These are phyloP conservation scores for Trichoderma afroharzianum DNA, from an alignment of 2,329 filamentous ascomycete genomes.

Conservation along the genomic window DNA sequence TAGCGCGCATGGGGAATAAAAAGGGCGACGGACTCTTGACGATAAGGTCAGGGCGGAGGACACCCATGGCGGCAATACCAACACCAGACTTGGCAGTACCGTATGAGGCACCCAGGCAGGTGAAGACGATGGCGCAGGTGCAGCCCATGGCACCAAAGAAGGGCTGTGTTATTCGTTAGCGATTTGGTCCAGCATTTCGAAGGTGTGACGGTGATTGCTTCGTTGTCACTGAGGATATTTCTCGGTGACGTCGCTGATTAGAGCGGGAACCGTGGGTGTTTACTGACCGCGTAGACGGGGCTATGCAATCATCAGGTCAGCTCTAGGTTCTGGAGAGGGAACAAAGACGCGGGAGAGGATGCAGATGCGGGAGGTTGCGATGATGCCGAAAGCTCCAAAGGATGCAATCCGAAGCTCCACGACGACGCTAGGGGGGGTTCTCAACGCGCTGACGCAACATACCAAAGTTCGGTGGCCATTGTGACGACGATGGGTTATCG, in stretches of 20 bases:
- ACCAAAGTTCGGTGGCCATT: conserved; percentile 21
- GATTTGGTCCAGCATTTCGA: background rate
- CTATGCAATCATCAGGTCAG: conserved; percentile 13
- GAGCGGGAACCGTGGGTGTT: background rate
- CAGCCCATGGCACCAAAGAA: conserved; percentile 43
- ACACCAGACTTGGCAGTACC: conserved; percentile 42
- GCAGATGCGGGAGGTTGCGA: background rate
- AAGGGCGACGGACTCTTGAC: conserved; percentile 33
- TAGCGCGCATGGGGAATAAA: background rate
- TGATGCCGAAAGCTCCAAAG: conserved; percentile 16
- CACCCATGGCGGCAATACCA: conserved; percentile 42
- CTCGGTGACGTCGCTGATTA: conserved; percentile 16
- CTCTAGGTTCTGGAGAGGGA: background rate
- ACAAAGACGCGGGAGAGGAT: background rate
- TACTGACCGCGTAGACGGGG: conserved; percentile 21
- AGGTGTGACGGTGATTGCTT: background rate
- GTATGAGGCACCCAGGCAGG: conserved; percentile 46
- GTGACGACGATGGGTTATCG: conserved; percentile 6
- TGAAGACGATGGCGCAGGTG: conserved; percentile 47
- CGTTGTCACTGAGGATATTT: background rate
- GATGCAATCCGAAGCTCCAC: conserved; percentile 18
- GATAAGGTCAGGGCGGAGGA: conserved; percentile 43
- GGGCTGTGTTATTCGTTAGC: conserved; percentile 28
- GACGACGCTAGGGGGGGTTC: conserved; percentile 5
- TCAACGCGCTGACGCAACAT: conserved; percentile 21